Conservation (phyloP, 768 basidiomycete species). For the Pleurotus tuoliensis region DNA sequence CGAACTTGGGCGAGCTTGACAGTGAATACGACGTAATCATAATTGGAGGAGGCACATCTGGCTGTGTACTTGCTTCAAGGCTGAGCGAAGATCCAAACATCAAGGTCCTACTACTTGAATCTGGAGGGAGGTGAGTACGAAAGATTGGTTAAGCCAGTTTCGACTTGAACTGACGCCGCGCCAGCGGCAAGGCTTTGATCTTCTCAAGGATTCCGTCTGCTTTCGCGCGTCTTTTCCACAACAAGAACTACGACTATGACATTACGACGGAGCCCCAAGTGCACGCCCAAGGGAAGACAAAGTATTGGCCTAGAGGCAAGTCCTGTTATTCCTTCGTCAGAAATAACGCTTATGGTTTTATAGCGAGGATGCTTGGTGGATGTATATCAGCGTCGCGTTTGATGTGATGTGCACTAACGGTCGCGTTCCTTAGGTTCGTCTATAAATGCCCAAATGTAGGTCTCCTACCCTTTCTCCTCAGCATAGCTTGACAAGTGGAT, state of each 20-base stretch:
- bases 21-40: slow-evolving; percentile 39
- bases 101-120: slow-evolving; percentile 54
- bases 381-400: slow-evolving; percentile 40
- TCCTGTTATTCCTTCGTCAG: neutral
- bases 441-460: slow-evolving; percentile 56
- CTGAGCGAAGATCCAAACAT: slow-evolving; percentile 52
- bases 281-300: slow-evolving; percentile 39
- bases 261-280: slow-evolving; percentile 56
- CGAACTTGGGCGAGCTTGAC: slow-evolving; percentile 26
- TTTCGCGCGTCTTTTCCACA: slow-evolving; percentile 35
- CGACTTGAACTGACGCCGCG: neutral
- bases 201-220: slow-evolving; percentile 41
- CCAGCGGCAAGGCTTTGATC: slow-evolving; percentile 40
- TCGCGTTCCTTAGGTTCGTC: slow-evolving; percentile 30
- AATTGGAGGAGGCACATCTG: slow-evolving; percentile 61
- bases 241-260: slow-evolving; percentile 45
- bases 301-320: slow-evolving; percentile 67
- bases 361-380: slow-evolving; percentile 69
- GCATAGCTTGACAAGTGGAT: too few species aligned
- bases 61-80: slow-evolving; percentile 57
- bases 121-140: slow-evolving; percentile 50
- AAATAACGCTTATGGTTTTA: neutral
- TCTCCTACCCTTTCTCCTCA: too few species aligned
- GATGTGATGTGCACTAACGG: neutral
- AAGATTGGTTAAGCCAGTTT: neutral